Evolutionary conservation across 2,329 filamentous ascomycete genomes (phyloP).

Genomic region (Coniochaeta sp.): DNA sequence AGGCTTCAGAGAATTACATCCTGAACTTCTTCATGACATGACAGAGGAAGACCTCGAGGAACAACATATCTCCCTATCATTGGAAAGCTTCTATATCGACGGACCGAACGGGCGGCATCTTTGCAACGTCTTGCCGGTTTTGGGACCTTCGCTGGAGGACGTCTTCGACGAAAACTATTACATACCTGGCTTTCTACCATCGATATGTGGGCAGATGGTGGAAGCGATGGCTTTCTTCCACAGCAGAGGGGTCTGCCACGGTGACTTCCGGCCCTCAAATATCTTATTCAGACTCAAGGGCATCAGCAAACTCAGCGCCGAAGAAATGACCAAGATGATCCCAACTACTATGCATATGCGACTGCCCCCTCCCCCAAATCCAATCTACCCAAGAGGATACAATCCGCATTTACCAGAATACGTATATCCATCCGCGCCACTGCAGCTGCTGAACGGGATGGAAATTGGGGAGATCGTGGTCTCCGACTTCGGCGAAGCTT

Average conservation of each 20-base stretch:
- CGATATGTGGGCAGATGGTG: slow-evolving; percentile 5
- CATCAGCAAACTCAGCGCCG: background rate
- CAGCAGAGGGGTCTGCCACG: slow-evolving; percentile 8
- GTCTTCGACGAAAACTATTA: too few relatives aligned
- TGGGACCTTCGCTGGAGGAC: background rate
- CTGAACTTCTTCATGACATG: background rate
- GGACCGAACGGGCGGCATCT: background rate
- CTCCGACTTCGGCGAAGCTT: background rate
- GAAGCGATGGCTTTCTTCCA: slow-evolving; percentile 8
- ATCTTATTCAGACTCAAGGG: slow-evolving; percentile 5
- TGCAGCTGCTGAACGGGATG: background rate
- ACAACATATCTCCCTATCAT: background rate
- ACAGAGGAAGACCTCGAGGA: background rate
- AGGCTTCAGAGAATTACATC: background rate
- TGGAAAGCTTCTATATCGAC: background rate
- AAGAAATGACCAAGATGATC: background rate
- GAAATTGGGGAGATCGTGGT: background rate
- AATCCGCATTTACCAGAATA: background rate
- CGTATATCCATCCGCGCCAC: background rate
- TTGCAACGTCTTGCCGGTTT: background rate
- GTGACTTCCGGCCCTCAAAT: slow-evolving; percentile 10
- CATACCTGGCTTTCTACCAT: too few relatives aligned
- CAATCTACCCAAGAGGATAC: background rate
- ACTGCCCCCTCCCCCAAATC: background rate
- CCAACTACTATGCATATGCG: background rate